Base-by-base conservation (phyloP, 1,284 basidiomycete species). In the Naganishia sp. region DNA sequence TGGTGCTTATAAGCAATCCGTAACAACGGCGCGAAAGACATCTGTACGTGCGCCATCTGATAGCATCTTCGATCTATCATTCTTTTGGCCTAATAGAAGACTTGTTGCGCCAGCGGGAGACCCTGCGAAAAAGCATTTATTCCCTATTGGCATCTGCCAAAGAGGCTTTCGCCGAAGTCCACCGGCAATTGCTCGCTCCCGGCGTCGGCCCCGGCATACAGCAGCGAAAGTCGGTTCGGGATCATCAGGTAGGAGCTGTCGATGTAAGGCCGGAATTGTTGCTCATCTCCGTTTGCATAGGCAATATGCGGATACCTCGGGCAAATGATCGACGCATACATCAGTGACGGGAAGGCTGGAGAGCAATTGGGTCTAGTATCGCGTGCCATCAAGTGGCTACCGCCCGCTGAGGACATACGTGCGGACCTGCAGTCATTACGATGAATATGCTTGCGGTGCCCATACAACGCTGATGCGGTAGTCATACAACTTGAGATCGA, bases 291-390 rank as follows among this genome's bases (percentile, higher is more conserved):
- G 10, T 10, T 9, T 23, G 10, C 17, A 5, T 28, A 61, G 58
- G 45, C 47, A 39, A 50, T 50, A 41, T 61, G 58, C 41, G 10
- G 28, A 28, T 18, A 42, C 18, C 58, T 61, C 13, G 21, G 35
- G 13, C n/a, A 42, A 18, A 25, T 17, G 17, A n/a, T 61, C 21
- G 47, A 47, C 9, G 58, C 58, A 28, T 61, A 61, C 41, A n/a
- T 50, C 7, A 23, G n/a, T 0, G 21, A 18, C 2, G 47, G 28
- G 10, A 21, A 17, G 11, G 47, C 17, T 11, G 21, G 50, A 15
- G 15, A 42, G 41, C 2, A 15, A 9, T 32, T 7, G n/a, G 35
- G 35, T 5, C 25, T 7, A 2, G 32, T 17, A 28, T 15, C 45
- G 2, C 58, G 47, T 1, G 21, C 35, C 6, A 1, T 13, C 7